A percentile compares a stretch with the other conserved stretches of the same genome.
phyloP scores from a whole-genome alignment of 345 rosid species.

The Brassica juncea region DNA sequence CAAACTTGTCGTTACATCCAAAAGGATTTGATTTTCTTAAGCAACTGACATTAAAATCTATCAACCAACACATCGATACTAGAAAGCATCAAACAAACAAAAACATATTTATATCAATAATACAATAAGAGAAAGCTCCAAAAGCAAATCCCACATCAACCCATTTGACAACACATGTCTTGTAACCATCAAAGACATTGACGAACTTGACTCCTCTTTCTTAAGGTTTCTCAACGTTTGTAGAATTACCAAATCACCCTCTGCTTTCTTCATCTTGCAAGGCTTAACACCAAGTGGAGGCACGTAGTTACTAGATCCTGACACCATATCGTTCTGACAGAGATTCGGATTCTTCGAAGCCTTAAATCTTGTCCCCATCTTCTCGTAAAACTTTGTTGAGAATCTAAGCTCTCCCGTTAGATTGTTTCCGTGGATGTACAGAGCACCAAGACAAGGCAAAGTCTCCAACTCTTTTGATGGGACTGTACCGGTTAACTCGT shows the following conservation, averaged over 20 bases:
- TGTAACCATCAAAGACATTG: conserved; percentile 28
- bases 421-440: conserved; percentile 80
- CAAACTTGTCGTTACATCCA: conserved; percentile 24
- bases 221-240: conserved; percentile 21
- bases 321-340: conserved; percentile 45
- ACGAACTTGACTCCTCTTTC: conserved; percentile 35
- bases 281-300: conserved; percentile 30
- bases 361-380: conserved; percentile 77
- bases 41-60: conserved; percentile 29
- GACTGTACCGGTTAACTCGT: conserved; percentile 61
- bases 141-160: conserved; percentile 33
- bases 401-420: conserved; percentile 76
- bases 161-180: conserved; percentile 35
- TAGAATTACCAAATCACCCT: conserved; percentile 33
- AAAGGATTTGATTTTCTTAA: conserved; percentile 22
- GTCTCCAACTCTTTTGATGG: conserved; percentile 53
- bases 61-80: conserved; percentile 26
- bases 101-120: conserved; percentile 8
- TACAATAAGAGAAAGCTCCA: conserved; percentile 24
- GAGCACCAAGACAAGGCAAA: conserved; percentile 58
- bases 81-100: conserved; percentile 15
- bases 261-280: conserved; percentile 16
- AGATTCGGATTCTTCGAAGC: conserved; percentile 82
- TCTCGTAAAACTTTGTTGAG: conserved; percentile 55
- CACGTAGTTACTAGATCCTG: conserved; percentile 6